phyloP scores from a whole-genome alignment of 495 filamentous ascomycete genomes.

The Neurospora sp. region DNA sequence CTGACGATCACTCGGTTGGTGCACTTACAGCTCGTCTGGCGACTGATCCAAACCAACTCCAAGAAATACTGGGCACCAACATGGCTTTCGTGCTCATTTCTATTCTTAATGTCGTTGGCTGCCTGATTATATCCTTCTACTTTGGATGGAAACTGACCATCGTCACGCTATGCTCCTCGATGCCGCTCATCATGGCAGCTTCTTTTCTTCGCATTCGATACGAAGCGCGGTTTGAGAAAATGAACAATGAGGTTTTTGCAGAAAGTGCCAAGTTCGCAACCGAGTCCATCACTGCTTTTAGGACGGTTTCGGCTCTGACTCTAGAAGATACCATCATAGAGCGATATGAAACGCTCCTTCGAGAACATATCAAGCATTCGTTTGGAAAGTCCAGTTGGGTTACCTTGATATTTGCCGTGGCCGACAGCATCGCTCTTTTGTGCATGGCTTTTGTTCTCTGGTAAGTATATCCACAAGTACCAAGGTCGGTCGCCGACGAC shows the following conservation, averaged over 20 bases:
- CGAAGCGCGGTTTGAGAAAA: constrained; percentile 42
- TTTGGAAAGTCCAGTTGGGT: constrained; percentile 42
- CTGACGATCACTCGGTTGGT: constrained; percentile 38
- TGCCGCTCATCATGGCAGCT: constrained; percentile 39
- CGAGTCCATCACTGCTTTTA: constrained; percentile 45
- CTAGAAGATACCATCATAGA: constrained; percentile 41
- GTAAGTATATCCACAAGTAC: constrained; percentile 26
- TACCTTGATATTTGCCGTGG: constrained; percentile 39
- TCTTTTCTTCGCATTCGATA: constrained; percentile 44
- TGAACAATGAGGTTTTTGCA: constrained; percentile 41
- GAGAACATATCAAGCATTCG: constrained; percentile 39
- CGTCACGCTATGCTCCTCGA: constrained; percentile 36
- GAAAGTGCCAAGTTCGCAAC: constrained; percentile 48
- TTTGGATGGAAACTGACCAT: constrained; percentile 50
- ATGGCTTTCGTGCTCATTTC: constrained; percentile 42
- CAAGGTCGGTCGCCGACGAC: not conserved
- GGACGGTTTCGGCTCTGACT: constrained; percentile 46
- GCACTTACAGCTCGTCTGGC: constrained; percentile 41
- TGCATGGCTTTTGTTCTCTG: constrained; percentile 49
- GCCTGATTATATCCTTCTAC: constrained; percentile 39
- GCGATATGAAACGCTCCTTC: constrained; percentile 40
- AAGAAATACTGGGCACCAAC: constrained; percentile 51
- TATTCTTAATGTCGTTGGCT: constrained; percentile 38
- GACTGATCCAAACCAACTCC: constrained; percentile 50
- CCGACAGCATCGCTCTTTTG: constrained; percentile 41